Conservation (phyloP, 371 early-diverging fungal species). For the Massospora cicadina region DNA sequence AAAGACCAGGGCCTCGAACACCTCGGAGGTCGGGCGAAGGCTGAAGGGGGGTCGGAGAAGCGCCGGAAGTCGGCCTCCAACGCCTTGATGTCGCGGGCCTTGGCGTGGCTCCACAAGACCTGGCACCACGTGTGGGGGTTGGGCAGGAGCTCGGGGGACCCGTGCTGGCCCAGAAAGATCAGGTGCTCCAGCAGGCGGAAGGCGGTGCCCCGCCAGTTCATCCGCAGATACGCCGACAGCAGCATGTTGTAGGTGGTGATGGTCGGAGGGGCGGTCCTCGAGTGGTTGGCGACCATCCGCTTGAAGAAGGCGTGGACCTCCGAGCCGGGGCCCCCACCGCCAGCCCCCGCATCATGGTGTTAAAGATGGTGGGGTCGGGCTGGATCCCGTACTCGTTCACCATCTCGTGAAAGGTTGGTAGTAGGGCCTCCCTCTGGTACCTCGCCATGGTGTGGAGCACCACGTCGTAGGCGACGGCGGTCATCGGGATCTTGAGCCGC, state of each 20-base stretch:
- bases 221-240: not conserved
- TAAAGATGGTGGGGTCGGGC: not conserved
- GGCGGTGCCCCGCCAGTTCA: not conserved
- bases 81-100: not conserved
- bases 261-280: not conserved
- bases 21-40: not conserved
- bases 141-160: not conserved
- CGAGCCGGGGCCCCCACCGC: not conserved
- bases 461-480: not conserved
- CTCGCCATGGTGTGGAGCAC: not conserved
- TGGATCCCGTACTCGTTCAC: not conserved
- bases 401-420: not conserved
- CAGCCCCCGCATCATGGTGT: not conserved
- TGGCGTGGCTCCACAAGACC: not conserved
- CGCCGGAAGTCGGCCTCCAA: not conserved
- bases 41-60: not conserved
- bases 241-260: not conserved
- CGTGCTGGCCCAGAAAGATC: not conserved
- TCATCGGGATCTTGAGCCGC: not conserved
- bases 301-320: not conserved
- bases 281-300: not conserved
- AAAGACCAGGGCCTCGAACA: not conserved
- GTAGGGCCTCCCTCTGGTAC: not conserved
- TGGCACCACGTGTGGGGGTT: not conserved
- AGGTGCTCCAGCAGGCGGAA: not conserved